Conservation (phyloP, 2,329 filamentous ascomycete genomes). For the Neoscytalidium dimidiatum region DNA sequence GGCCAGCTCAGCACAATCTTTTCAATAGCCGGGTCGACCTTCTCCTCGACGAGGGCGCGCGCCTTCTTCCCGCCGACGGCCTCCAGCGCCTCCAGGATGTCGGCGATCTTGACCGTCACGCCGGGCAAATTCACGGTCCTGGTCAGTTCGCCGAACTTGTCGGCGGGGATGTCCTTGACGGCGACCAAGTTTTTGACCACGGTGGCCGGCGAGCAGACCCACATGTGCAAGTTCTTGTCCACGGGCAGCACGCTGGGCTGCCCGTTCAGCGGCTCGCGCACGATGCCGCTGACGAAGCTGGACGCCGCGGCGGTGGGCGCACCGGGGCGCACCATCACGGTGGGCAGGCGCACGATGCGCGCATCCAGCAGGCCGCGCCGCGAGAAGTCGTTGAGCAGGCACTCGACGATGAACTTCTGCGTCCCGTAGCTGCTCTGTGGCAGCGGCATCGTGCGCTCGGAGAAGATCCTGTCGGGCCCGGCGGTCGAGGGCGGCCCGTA, state of each 20-base stretch:
- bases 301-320: constrained; percentile 59
- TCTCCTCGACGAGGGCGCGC: constrained; percentile 49
- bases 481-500: constrained; percentile 54
- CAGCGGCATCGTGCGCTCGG: constrained; percentile 48
- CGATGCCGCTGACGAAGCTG: constrained; percentile 63
- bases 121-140: constrained; percentile 55
- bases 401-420: constrained; percentile 61
- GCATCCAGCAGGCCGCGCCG: constrained; percentile 58
- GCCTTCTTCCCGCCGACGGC: constrained; percentile 54
- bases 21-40: constrained; percentile 47
- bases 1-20: constrained; percentile 55
- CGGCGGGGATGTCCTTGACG: constrained; percentile 49
- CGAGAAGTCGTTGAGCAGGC: constrained; percentile 61
- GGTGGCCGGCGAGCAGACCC: constrained; percentile 57
- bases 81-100: constrained; percentile 56
- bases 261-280: constrained; percentile 62
- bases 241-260: constrained; percentile 50
- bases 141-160: constrained; percentile 46
- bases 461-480: constrained; percentile 29
- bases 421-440: constrained; percentile 62
- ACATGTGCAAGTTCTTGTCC: constrained; percentile 50
- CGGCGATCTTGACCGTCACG: constrained; percentile 50
- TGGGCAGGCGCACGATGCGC: constrained; percentile 59
- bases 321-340: constrained; percentile 60
- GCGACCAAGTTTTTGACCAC: constrained; percentile 55